Base-by-base conservation (phyloP, 1,284 basidiomycete species). In the Takashimella koratensis region DNA sequence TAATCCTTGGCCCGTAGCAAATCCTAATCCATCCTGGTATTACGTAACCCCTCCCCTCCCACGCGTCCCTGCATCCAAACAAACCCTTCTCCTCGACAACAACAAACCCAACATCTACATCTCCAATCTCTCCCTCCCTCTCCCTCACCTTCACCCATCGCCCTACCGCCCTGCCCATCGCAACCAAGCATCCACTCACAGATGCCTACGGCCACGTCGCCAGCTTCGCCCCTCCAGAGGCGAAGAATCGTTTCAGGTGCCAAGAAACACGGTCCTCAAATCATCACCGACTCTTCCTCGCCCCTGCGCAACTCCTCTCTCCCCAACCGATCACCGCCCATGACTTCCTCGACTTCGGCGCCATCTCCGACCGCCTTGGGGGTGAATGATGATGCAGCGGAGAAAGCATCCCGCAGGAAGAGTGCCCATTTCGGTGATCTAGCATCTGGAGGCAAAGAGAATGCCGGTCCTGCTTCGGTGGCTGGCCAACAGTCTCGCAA, bases 311-410 rank as follows among this genome's bases (percentile, higher is more conserved):
- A 8, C 21, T n/a, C 21, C 20, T 43, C 21, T 21, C 42, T 43
- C 42, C 6, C 6, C 20, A 43, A 43, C 42, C 6, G 42, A 16
- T 10, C 30, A 39, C 42, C 21, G 19, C 8, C 20, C 10, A 43
- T 43, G 42, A 22, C 10, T n/a, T n/a, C 42, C 20, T 21, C 20
- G 12, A 16, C 6, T 8, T n/a, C 13, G 6, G 6, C 42, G 10
- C 20, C 42, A 21, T 43, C 42, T 21, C 8, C 42, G 6, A 6
- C 42, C 42, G 8, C 53, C 6, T 4, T 60, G 30, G 47, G 51
- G 21, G 54, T 68, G 41, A 74, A 72, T 58, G 68, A 72, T 57
- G 71, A 74, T 49, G 60, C 50, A 5, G 67, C 70, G 2, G 72
- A 74, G 43, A 68, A 68, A 19, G 68, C 71, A 0, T 60, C 63